Base-by-base conservation (phyloP, 352 stramenopile genomes). In the Globisporangium emineosum region DNA sequence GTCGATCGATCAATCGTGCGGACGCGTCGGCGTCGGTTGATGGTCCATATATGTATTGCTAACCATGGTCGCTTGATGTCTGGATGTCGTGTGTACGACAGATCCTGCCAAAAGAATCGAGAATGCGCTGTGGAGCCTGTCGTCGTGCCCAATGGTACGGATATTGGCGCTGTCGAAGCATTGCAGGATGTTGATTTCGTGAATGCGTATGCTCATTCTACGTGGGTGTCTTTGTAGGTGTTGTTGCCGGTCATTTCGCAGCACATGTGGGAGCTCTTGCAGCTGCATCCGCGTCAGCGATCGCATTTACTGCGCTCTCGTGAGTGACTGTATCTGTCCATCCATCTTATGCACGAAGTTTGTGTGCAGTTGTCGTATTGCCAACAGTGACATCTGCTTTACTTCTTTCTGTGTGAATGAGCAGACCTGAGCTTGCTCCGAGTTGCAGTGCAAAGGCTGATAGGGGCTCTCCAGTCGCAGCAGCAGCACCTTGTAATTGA, bases 31-130 rank as follows among this genome's bases (percentile, higher is more conserved):
- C 30, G 30, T 9, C 5, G 5, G 30, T 35, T 37, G 32, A 37
- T 37, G 32, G 37, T 43, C 15, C 13, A 43, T 43, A 15, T n/a
- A 15, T 43, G 37, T n/a, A 4, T 43, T 12, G 2, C 37, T 43
- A 7, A 43, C n/a, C 37, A 43, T 40, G 19, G 17, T 27, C 13
- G 25, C 42, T 40, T 42, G 51, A 29, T 29, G 19, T 3, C 17
- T 43, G 37, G 6, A n/a, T 43, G 4, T 9, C 9, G 23, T 57
- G 17, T 13, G 10, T 13, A 15, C 30, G 55, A n/a, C 37, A 80
- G 73, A 78, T 29, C 68, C 62, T 6, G 40, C 72, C 25, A 23
- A 4, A 15, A 66, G 73, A 17, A 43, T 76, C 21, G 71, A 80
- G 27, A 73, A 72, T 35, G 68, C 63, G 12, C 62, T 80, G 5